A percentile compares a stretch with the other conserved stretches of the same genome.
These are phyloP conservation scores for Phyllosticta capitalensis DNA, from an alignment of 2,329 filamentous ascomycete genomes.

Conservation along the genomic window DNA sequence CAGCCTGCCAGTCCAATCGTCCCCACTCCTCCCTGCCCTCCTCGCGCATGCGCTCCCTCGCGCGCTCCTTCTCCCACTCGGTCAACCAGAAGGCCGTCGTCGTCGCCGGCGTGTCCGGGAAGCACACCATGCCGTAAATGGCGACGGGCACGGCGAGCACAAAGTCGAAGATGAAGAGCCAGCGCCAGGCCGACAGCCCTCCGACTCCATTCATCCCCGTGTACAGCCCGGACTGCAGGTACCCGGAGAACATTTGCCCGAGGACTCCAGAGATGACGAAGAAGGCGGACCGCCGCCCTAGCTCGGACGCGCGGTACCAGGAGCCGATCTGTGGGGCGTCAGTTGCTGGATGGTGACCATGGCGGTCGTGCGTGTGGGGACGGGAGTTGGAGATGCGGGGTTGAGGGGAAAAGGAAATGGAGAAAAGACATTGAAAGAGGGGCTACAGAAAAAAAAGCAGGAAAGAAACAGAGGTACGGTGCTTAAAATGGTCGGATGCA, in stretches of 20 bases:
- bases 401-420: background rate
- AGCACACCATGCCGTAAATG: constrained; percentile 27
- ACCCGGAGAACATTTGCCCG: constrained; percentile 12
- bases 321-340: constrained; percentile 15
- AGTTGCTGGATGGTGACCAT: constrained; percentile 19
- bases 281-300: constrained; percentile 1
- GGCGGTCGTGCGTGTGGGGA: background rate
- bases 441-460: background rate
- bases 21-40: constrained; percentile 32
- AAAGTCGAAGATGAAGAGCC: constrained; percentile 17
- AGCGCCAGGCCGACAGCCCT: constrained; percentile 10
- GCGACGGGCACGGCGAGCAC: constrained; percentile 31
- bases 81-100: constrained; percentile 35
- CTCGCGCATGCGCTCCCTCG: constrained; percentile 16
- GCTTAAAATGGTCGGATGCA: background rate
- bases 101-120: constrained; percentile 37
- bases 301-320: constrained; percentile 9
- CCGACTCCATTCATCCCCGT: constrained; percentile 9
- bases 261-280: constrained; percentile 4
- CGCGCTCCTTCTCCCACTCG: constrained; percentile 16
- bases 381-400: background rate
- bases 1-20: constrained; percentile 29
- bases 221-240: constrained; percentile 8
- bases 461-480: background rate
- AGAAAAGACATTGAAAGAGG: background rate